Base-by-base conservation (phyloP, 306 rosid genomes). In the Mimosa pudica region DNA sequence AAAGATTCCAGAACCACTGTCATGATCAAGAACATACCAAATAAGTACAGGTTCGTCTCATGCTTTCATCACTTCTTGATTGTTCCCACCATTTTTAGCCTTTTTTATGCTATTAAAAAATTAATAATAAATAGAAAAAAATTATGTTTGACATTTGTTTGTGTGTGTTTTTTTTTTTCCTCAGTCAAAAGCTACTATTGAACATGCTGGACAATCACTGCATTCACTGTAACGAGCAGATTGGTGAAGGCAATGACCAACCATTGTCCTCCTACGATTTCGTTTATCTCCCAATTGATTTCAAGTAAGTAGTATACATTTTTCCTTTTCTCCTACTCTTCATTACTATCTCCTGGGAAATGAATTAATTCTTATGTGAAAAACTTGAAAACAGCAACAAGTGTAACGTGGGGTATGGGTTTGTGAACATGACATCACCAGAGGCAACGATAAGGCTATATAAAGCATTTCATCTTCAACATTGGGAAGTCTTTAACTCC, bases 121-220 rank as follows among this genome's bases (percentile, higher is more conserved):
- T 48, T 6, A 49, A 49, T 11, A 13, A 49, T 1, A 11, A 49
- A 49, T 24, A 61, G 30, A 1, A 11, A 49, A 49, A 61, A 61
- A 20, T 1, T 10, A 10, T 70, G 3, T 64, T 82, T 75, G 18
- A 68, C 61, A 2, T 7, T n/a, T 17, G 20, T 54, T 49, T 54
- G 18, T 52, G 58, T 45, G 55, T 49, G 58, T 55, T 48, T 55
- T 48, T 58, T 48, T 58, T 79, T 48, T 24, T 24, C 30, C 30
- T 24, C 89, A 92, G 98, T 85, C 98, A 87, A 88, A 92, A 91
- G 91, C 83, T 95, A 73, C 88, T 95, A 10, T 78, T 95, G 81
- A 95, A 87, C 70, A 95, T 95, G 98, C 73, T 95, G 90, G 98
- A 95, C 81, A 95, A 91, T 80, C 98, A 95, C 92, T 95, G 98